These are phyloP conservation scores for Triadica sebifera DNA, from an alignment of 345 rosid species.

Conservation along the genomic window DNA sequence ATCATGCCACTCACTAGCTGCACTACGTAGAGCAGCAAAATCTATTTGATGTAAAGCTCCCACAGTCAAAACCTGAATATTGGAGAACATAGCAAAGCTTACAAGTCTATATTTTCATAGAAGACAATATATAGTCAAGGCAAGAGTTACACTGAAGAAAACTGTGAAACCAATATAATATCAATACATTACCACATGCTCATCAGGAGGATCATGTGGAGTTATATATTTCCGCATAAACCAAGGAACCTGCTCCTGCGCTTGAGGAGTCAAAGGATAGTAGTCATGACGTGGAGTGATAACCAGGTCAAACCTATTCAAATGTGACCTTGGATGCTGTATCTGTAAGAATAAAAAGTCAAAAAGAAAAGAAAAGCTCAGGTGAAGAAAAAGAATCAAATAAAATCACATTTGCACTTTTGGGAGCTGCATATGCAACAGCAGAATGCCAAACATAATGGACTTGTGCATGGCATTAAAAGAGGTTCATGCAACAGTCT, in stretches of 20 bases:
- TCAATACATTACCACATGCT: constrained; percentile 56
- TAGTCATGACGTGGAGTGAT: constrained; percentile 90
- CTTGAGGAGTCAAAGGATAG: constrained; percentile 81
- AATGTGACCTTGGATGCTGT: constrained; percentile 85
- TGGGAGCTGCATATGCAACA: background rate
- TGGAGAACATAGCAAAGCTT: constrained; percentile 8
- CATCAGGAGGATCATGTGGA: constrained; percentile 73
- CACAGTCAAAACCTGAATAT: constrained; percentile 67
- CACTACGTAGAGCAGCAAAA: constrained; percentile 74
- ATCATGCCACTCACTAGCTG: constrained; percentile 89
- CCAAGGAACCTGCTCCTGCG: constrained; percentile 69
- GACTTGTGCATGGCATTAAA: background rate
- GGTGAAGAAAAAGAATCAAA: background rate
- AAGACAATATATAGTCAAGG: constrained; percentile 6
- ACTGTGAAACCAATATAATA: constrained; percentile 3
- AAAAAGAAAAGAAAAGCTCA: background rate
- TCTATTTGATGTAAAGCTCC: constrained; percentile 95
- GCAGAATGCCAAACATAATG: background rate
- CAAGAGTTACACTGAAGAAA: constrained; percentile 6
- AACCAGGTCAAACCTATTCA: constrained; percentile 91
- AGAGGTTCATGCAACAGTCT: background rate
- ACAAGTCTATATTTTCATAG: constrained; percentile 7
- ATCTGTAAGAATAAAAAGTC: constrained; percentile 47
- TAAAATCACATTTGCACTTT: background rate
- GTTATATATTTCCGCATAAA: constrained; percentile 78